Percentiles rank a stretch among this genome's conserved stretches.
These are phyloP conservation scores for Pseudotsuga menziesii DNA, from an alignment of 75 land plant species.

Conservation along the genomic window DNA sequence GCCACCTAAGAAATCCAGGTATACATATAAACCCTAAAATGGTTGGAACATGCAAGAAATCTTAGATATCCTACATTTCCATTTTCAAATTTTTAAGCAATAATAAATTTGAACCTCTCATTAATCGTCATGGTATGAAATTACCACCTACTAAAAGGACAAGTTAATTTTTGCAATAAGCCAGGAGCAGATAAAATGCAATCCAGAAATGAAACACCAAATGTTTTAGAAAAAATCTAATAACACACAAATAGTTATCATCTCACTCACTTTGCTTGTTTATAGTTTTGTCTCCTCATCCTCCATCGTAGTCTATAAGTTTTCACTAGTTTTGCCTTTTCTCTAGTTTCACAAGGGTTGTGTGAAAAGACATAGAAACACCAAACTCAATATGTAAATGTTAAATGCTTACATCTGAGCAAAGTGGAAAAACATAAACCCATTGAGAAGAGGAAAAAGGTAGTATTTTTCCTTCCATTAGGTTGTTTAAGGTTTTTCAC, in stretches of 20 bases:
- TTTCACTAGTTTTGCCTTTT: not conserved
- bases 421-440: not conserved
- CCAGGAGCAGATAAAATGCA: not conserved
- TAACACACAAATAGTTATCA: not conserved
- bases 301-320: too few species aligned
- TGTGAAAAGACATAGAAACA: not conserved
- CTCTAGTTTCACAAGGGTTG: not conserved
- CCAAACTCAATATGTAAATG: not conserved
- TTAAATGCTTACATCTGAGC: not conserved
- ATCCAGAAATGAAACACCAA: not conserved
- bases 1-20: too few species aligned
- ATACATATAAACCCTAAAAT: too few species aligned
- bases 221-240: not conserved
- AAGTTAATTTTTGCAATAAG: too few species aligned
- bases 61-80: not conserved
- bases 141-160: too few species aligned
- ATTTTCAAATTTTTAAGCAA: not conserved
- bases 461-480: constrained; percentile 72
- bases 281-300: too few species aligned
- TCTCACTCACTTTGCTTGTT: not conserved
- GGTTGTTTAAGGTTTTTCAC: constrained; percentile 78
- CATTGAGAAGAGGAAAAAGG: not conserved
- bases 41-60: not conserved
- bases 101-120: not conserved
- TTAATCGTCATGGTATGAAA: too few species aligned